Base-by-base conservation (phyloP, 1,284 basidiomycete species). In the Amylostereum areolatum region DNA sequence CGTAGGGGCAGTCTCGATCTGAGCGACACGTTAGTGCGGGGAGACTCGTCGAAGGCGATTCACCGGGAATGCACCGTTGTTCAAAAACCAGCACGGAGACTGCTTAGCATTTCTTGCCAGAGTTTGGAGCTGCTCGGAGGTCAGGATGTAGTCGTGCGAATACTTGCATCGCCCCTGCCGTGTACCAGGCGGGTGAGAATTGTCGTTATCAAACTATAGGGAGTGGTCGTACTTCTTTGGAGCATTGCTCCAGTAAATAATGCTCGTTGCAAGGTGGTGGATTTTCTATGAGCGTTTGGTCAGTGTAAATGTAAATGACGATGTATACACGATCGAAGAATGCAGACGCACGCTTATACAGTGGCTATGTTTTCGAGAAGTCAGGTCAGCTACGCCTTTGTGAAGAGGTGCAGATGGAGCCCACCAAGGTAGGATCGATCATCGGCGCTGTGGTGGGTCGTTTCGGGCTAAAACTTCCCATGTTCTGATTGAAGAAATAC, bases 231-330 rank as follows among this genome's bases (percentile, higher is more conserved):
- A 85, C 86, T 62, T 81, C 83, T 71, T 88, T 89, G 46, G 83
- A 83, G 65, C 86, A 89, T 39, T 72, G 3, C 7, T 43, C 76
- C 80, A 88, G 84, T 59, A 89, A 66, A 67, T 89, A 87, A 62
- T 80, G 75, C 66, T 90, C 82, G 58, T 89, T 90, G 70, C 86
- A 90, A 12, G 86, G 87, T 7, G 87, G 86, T 33, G 87, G 86
- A 48, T 72, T 74, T 65, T 85, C 82, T 85, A 58, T 25, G 12
- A 12, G 46, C 37, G 7, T 40, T 31, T 43, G 46, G 48, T 30
- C 43, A 25, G 52, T 43, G 50, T 63, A 18, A n/a, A 10, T 7
- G 18, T 31, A 24, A 39, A 28, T 30, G 25, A 29, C 29, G 36
- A 18, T 18, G 18, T 18, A 18, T 18, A 18, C 18, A 18, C 18